These are phyloP conservation scores for Holtermanniella nyarrowii DNA, from an alignment of 768 basidiomycete species.

Conservation along the genomic window DNA sequence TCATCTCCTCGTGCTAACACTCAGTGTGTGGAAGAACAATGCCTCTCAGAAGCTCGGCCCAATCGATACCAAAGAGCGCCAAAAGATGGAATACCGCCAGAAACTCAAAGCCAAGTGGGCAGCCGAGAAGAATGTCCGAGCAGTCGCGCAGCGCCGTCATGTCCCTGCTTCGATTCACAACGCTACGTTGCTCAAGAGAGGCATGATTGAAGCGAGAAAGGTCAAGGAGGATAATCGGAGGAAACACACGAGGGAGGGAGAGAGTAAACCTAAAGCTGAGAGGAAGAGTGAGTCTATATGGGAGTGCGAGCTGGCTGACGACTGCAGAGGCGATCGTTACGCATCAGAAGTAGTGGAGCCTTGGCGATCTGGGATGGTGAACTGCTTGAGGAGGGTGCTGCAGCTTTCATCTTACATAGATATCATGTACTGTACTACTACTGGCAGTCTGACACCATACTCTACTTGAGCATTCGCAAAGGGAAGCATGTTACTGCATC, in stretches of 20 bases:
- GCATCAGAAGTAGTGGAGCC: slow-evolving; percentile 52
- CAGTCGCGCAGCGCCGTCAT: slow-evolving; percentile 72
- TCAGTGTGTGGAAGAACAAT: slow-evolving; percentile 75
- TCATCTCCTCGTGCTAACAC: background rate
- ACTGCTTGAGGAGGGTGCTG: no score
- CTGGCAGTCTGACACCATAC: no score
- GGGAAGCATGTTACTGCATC: no score
- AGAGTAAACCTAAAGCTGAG: slow-evolving; percentile 80
- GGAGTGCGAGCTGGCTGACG: slow-evolving; percentile 4
- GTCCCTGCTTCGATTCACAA: slow-evolving; percentile 85
- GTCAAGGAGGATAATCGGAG: slow-evolving; percentile 90
- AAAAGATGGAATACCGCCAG: slow-evolving; percentile 84
- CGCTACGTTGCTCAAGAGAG: slow-evolving; percentile 73
- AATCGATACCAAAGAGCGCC: slow-evolving; percentile 77
- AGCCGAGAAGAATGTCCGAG: slow-evolving; percentile 67
- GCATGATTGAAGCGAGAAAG: slow-evolving; percentile 78
- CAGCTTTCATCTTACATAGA: no score
- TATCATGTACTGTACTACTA: no score
- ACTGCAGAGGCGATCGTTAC: slow-evolving; percentile 54
- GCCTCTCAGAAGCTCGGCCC: slow-evolving; percentile 87
- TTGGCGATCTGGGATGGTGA: no score
- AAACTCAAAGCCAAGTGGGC: slow-evolving; percentile 82
- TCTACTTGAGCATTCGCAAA: no score
- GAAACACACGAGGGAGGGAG: slow-evolving; percentile 76
- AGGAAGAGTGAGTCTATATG: slow-evolving; percentile 52